Evolutionary conservation across 1,284 basidiomycete species (phyloP).

Genomic region (Psilocybe mexicana): DNA sequence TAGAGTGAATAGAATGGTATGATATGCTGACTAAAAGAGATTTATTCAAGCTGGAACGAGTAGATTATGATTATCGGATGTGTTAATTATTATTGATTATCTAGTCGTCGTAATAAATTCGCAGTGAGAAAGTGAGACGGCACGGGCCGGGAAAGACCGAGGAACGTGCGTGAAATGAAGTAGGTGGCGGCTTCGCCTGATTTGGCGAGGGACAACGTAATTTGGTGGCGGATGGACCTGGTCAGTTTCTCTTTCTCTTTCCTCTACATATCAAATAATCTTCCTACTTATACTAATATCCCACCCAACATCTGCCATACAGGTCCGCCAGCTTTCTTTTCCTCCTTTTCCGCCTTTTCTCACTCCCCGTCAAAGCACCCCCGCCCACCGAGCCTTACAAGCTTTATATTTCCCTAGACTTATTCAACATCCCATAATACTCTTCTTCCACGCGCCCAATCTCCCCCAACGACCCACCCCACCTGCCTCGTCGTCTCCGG

Average conservation of each 20-base stretch:
- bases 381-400: constrained; percentile 9
- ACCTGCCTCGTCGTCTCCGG: not conserved
- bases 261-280: constrained; percentile 20
- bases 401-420: constrained; percentile 19
- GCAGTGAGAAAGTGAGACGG: constrained; percentile 13
- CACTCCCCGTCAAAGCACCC: constrained; percentile 8
- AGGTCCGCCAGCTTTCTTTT: constrained; percentile 10
- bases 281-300: constrained; percentile 19
- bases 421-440: constrained; percentile 12
- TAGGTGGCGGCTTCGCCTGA: constrained; percentile 21
- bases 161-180: constrained; percentile 37
- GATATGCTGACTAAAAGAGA: constrained; percentile 9
- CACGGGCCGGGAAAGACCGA: constrained; percentile 25
- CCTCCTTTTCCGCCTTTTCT: constrained; percentile 7
- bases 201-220: constrained; percentile 30
- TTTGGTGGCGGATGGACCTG: constrained; percentile 26
- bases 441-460: constrained; percentile 6
- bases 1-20: constrained; percentile 26
- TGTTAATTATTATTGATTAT: not conserved
- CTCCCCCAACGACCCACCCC: not conserved
- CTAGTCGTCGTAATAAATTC: constrained; percentile 8
- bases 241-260: constrained; percentile 20
- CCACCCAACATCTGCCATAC: constrained; percentile 11
- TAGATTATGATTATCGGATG: constrained; percentile 41
- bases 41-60: constrained; percentile 75